Percentiles rank a stretch among this genome's conserved stretches.
These are phyloP conservation scores for Leccinum subgranulosum DNA, from an alignment of 768 basidiomycete genomes.

Conservation along the genomic window DNA sequence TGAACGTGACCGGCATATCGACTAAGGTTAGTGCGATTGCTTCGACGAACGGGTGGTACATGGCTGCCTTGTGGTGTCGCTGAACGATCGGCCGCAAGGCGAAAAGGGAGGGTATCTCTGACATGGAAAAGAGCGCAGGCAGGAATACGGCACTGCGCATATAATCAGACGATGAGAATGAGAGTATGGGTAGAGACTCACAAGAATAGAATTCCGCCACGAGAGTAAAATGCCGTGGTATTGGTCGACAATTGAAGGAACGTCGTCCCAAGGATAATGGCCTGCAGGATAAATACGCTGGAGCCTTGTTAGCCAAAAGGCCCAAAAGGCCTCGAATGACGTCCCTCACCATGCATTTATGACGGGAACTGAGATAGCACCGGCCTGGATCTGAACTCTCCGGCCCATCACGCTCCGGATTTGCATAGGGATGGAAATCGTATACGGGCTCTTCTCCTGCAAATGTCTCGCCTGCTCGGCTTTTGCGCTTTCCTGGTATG, in stretches of 20 bases:
- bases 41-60: constrained; percentile 52
- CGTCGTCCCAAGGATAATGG: constrained; percentile 37
- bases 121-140: constrained; percentile 54
- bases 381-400: constrained; percentile 44
- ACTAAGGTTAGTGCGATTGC: constrained; percentile 45
- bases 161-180: not conserved
- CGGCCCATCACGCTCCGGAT: constrained; percentile 45
- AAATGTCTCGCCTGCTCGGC: constrained; percentile 52
- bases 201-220: constrained; percentile 86
- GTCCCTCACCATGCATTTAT: constrained; percentile 25
- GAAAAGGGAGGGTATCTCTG: constrained; percentile 53
- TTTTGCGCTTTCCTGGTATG: constrained; percentile 47
- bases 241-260: constrained; percentile 42
- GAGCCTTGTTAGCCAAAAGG: not conserved
- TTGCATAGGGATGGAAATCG: constrained; percentile 47
- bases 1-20: constrained; percentile 43
- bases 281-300: constrained; percentile 40
- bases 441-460: constrained; percentile 44
- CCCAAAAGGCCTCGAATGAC: not conserved
- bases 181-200: constrained; percentile 28
- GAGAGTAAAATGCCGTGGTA: constrained; percentile 42
- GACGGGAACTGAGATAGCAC: constrained; percentile 35
- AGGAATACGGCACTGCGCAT: constrained; percentile 51
- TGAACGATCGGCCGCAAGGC: constrained; percentile 42
- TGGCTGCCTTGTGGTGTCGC: constrained; percentile 42